Percentiles rank a stretch among this genome's conserved stretches.
Evolutionary conservation across 768 basidiomycete species (phyloP).

Genomic region (Naematelia aurantialba): DNA sequence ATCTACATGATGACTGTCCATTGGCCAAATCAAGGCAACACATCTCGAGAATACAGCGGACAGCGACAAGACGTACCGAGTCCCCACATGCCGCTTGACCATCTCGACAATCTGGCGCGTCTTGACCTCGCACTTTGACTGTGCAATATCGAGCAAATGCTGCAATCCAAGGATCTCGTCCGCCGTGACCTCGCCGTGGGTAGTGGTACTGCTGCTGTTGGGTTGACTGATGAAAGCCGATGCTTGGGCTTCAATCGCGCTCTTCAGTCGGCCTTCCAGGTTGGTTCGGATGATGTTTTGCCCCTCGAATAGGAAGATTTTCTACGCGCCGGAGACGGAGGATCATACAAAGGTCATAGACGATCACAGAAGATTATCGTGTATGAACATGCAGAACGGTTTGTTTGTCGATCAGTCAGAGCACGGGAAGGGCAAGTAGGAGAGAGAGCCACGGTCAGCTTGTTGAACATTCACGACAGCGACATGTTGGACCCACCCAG

Average conservation of each 20-base stretch:
- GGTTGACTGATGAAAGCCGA: constrained; percentile 28
- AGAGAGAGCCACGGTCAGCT: not conserved
- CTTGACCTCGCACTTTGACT: constrained; percentile 55
- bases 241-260: constrained; percentile 15
- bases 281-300: constrained; percentile 84
- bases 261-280: constrained; percentile 61
- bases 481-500: constrained; percentile 61
- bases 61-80: constrained; percentile 30
- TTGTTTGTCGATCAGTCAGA: too few species aligned
- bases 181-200: constrained; percentile 16
- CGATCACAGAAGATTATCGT: not conserved
- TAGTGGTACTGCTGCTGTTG: constrained; percentile 16
- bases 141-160: constrained; percentile 54
- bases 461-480: not conserved
- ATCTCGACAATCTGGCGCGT: constrained; percentile 55
- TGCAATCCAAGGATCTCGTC: constrained; percentile 45
- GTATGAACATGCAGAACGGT: too few species aligned
- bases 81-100: constrained; percentile 57
- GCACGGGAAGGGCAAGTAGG: not conserved
- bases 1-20: not conserved
- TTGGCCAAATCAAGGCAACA: not conserved
- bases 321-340: constrained; percentile 17
- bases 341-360: constrained; percentile 1
- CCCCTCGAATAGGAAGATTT: constrained; percentile 85
- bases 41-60: not conserved